Evolutionary conservation across 176 grass and related monocot genomes (phyloP), one percentile per base, ranked within the genome.

Genomic region (Ensete ventricosum): DNA sequence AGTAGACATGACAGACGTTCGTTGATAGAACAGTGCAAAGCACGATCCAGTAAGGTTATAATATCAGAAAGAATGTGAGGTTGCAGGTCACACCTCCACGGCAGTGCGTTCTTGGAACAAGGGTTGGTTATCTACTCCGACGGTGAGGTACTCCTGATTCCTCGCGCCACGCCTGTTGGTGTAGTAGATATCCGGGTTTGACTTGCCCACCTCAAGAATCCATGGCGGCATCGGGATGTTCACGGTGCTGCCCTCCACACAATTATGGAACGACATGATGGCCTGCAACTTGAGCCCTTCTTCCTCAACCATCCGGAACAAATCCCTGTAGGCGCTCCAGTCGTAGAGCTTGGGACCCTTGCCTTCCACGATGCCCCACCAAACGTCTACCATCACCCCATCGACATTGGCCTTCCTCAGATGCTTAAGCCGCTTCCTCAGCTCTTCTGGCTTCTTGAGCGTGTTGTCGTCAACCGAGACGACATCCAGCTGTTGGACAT

Each of bases 231-330:
- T 88, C 4, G 88, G 90, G 55, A 93, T 93, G 72, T 85, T 79
- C 29, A 91, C 85, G 64, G 51, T 14, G 26, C 93, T 14, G 26
- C 93, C 94, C 93, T 14, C 94, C 90, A 2, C 88, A 0, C 94
- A 98, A 72, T 89, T 90, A 72, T 98, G 94, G 81, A 86, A 91
- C 0, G 94, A 93, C 90, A 93, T 91, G 84, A 98, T 93, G 67
- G 84, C 90, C 79, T 98, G 90, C 85, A 93, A 64, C 81, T 86
- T 90, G 58, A 93, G 83, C 51, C 85, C 85, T 65, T 89, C 85
- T 73, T 91, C 85, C 67, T 85, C 68, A 29, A 98, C 86, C 64
- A 89, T 75, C 78, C 82, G 73, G 82, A 91, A 89, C 62, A 93
- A 25, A 80, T 93, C 74, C 82, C 67, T 88, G 78, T 97, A 97